A percentile compares a stretch with the other conserved stretches of the same genome.
phyloP scores from a whole-genome alignment of 2,329 filamentous ascomycete genomes.

The Pyrenophora seminiperda region DNA sequence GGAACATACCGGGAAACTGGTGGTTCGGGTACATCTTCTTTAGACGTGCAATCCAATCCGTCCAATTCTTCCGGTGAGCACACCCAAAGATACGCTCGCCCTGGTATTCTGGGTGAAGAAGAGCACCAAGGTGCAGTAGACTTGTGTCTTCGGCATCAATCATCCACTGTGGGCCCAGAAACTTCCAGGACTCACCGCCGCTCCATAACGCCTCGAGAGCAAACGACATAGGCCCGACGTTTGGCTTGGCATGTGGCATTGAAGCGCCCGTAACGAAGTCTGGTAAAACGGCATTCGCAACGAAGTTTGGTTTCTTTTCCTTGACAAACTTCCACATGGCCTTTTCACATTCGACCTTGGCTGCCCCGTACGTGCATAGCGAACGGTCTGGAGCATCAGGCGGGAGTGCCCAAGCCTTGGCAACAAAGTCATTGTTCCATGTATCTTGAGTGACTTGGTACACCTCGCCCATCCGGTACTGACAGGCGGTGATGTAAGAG shows the following conservation, averaged over 20 bases:
- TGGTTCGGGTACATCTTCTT: not conserved
- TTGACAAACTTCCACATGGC: not conserved
- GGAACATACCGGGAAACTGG: not conserved
- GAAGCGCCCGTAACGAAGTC: not conserved
- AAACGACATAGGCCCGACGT: not conserved
- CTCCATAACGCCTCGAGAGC: not conserved
- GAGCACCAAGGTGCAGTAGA: slow-evolving; percentile 56
- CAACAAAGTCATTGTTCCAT: not conserved
- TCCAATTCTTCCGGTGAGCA: slow-evolving; percentile 45
- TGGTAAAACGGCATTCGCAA: not conserved
- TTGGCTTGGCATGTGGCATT: not conserved
- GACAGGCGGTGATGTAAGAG: not conserved
- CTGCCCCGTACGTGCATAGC: not conserved
- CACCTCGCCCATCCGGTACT: not conserved
- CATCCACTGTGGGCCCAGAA: slow-evolving; percentile 41
- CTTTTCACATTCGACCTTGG: not conserved
- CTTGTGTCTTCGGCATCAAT: slow-evolving; percentile 59
- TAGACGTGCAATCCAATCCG: not conserved
- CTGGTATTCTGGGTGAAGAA: slow-evolving; percentile 51
- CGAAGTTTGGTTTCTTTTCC: not conserved
- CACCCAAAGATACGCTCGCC: slow-evolving; percentile 60
- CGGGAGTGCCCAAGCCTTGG: not conserved
- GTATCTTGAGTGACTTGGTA: not conserved
- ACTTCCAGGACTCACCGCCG: not conserved
- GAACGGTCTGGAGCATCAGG: not conserved